phyloP scores from a whole-genome alignment of 2,329 filamentous ascomycete genomes.

The Fusarium sp. region DNA sequence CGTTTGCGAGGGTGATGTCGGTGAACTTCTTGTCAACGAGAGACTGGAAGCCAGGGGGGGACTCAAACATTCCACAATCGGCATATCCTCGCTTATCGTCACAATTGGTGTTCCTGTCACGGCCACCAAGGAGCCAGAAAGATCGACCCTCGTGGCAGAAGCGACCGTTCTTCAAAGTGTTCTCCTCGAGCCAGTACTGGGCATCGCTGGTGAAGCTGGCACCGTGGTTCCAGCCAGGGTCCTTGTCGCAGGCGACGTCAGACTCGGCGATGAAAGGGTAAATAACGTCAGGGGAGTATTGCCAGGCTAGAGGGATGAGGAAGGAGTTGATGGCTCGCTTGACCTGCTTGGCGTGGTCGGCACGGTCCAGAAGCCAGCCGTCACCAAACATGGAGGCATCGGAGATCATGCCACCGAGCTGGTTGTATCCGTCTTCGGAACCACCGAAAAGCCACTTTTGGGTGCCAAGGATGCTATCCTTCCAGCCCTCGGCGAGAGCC shows the following conservation, averaged over 20 bases:
- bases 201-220: conserved; percentile 2
- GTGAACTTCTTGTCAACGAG: conserved; percentile 20
- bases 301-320: conserved; percentile 30
- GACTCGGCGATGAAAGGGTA: conserved; percentile 26
- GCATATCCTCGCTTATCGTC: conserved; percentile 15
- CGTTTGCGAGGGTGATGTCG: conserved; percentile 23
- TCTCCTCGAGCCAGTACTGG: conserved; percentile 10
- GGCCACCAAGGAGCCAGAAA: conserved; percentile 21
- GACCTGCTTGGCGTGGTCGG: conserved; percentile 23
- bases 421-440: conserved; percentile 15
- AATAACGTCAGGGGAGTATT: conserved; percentile 28
- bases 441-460: conserved; percentile 32
- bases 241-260: conserved; percentile 25
- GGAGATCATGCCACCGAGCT: conserved; percentile 22
- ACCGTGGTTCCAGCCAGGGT: conserved; percentile 25
- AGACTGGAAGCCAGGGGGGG: conserved; percentile 17
- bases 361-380: conserved; percentile 25
- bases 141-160: conserved; percentile 21
- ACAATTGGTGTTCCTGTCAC: conserved; percentile 9
- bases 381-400: conserved; percentile 34
- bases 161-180: conserved; percentile 6
- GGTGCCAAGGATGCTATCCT: conserved; percentile 21
- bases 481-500: conserved; percentile 25
- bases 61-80: conserved; percentile 18
- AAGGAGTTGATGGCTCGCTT: conserved; percentile 28